These are phyloP conservation scores for Trichoderma orchidacearum DNA, from an alignment of 495 filamentous ascomycete species.

Conservation along the genomic window DNA sequence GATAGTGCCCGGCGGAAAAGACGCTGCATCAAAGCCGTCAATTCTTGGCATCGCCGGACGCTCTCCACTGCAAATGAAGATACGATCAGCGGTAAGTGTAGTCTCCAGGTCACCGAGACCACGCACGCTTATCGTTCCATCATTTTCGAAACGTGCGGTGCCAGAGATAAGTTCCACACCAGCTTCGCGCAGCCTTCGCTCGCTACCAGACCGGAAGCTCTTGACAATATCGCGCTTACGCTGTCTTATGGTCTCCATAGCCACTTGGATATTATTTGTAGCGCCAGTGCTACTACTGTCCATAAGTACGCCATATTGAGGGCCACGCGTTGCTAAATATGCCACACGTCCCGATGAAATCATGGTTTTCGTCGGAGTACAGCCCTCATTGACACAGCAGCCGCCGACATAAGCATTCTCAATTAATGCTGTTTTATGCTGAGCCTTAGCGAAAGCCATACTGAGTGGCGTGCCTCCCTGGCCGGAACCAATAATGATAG, in stretches of 20 bases:
- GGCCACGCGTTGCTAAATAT: conserved; percentile 21
- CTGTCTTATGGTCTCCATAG: conserved; percentile 34
- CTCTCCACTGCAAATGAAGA: conserved; percentile 34
- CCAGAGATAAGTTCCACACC: conserved; percentile 33
- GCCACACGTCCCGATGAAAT: conserved; percentile 33
- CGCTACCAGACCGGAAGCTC: conserved; percentile 30
- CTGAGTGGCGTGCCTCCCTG: conserved; percentile 36
- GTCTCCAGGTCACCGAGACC: conserved; percentile 12
- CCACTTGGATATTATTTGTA: conserved; percentile 11
- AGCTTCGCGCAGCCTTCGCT: conserved; percentile 18
- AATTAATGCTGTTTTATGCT: conserved; percentile 23
- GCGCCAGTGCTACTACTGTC: neutral
- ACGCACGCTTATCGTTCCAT: conserved; percentile 17
- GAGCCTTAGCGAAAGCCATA: conserved; percentile 24
- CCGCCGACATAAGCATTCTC: conserved; percentile 34
- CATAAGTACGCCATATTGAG: conserved; percentile 31
- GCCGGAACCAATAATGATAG: conserved; percentile 35
- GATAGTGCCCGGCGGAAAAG: conserved; percentile 11
- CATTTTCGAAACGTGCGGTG: conserved; percentile 22
- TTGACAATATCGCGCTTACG: conserved; percentile 39
- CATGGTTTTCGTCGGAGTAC: conserved; percentile 41
- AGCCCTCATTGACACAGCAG: conserved; percentile 40
- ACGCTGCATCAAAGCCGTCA: conserved; percentile 15
- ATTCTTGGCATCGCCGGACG: conserved; percentile 22
- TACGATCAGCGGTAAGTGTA: conserved; percentile 18